Evolutionary conservation across 108 stramenopile genomes (phyloP), one percentile per base, ranked within the genome.

Genomic region (Cyclotella kingstonii): DNA sequence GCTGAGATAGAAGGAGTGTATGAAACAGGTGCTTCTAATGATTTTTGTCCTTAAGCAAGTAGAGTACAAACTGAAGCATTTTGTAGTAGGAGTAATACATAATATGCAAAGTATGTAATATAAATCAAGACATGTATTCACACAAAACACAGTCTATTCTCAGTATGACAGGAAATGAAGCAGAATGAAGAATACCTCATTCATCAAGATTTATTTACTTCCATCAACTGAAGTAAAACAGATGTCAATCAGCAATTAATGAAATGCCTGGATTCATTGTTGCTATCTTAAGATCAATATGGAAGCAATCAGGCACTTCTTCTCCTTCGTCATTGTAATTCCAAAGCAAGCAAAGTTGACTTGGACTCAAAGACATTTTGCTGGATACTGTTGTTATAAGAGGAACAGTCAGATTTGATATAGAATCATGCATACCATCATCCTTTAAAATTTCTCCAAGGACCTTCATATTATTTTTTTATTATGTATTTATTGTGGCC

Each of bases 271-370:
- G 87, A 89, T 38, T 81, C 87, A 26, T 75, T 77, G 17, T 49
- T 19, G 91, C 87, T 15, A 76, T 76, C 6, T 82, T 63, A 0
- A 87, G 91, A 54, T 83, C 65, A 12, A 86, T 79, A 9, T 59
- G 57, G 60, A 92, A 87, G 23, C 81, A 76, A 75, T 92, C 91
- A 1, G 84, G 64, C 30, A 85, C 29, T 66, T 92, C 91, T 28
- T 81, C 84, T 34, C 83, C 81, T 36, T 72, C 79, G 63, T 92
- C 89, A 45, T 92, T 92, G 65, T 92, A 92, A 65, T 92, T 92
- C 52, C 90, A 77, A 38, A 92, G 81, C 8, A 92, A 57, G 15
- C 83, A 73, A 18, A 92, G 66, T 51, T 89, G 83, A 22, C 81
- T 87, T 0, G 90, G 90, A 10, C 78, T 87, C 15, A 81, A 81